Conservation (phyloP, 2,329 filamentous ascomycete genomes). For the Metarhizium anisopliae region DNA sequence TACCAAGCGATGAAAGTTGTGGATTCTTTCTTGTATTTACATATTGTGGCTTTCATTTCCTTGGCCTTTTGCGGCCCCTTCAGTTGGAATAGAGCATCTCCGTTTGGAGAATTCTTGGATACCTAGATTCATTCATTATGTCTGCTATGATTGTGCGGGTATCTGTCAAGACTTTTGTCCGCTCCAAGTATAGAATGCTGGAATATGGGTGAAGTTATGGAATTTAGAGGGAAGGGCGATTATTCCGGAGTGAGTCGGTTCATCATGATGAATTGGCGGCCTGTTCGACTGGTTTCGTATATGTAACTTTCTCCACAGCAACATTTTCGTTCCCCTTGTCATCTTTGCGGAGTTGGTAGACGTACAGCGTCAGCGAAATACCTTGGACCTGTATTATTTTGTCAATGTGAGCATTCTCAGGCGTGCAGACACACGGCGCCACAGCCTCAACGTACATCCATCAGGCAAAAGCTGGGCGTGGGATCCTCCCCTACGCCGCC, state of each 20-base stretch:
- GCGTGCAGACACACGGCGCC: not conserved
- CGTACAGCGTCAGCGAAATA: conserved; percentile 89
- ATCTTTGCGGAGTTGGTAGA: conserved; percentile 78
- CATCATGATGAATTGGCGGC: conserved; percentile 35
- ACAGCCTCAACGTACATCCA: conserved; percentile 64
- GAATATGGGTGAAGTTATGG: not conserved
- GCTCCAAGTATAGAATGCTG: not conserved
- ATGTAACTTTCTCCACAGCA: conserved; percentile 78
- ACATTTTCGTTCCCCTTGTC: conserved; percentile 70
- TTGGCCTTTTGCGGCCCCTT: conserved; percentile 3
- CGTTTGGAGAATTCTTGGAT: conserved; percentile 12
- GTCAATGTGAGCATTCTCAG: not conserved
- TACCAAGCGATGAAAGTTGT: conserved; percentile 26
- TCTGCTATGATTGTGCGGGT: conserved; percentile 12
- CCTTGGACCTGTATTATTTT: conserved; percentile 66
- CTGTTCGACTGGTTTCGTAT: conserved; percentile 64
- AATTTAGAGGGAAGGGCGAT: not conserved
- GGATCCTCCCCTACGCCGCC: conserved; percentile 57
- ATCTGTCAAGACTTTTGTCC: conserved; percentile 6
- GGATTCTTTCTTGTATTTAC: conserved; percentile 22
- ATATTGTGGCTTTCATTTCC: conserved; percentile 12
- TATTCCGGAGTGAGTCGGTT: not conserved
- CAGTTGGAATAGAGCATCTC: conserved; percentile 9
- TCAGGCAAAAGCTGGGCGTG: conserved; percentile 87
- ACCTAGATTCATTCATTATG: conserved; percentile 3